Conservation (phyloP, 2,329 filamentous ascomycete species). For the Xylariaceae sp. region DNA sequence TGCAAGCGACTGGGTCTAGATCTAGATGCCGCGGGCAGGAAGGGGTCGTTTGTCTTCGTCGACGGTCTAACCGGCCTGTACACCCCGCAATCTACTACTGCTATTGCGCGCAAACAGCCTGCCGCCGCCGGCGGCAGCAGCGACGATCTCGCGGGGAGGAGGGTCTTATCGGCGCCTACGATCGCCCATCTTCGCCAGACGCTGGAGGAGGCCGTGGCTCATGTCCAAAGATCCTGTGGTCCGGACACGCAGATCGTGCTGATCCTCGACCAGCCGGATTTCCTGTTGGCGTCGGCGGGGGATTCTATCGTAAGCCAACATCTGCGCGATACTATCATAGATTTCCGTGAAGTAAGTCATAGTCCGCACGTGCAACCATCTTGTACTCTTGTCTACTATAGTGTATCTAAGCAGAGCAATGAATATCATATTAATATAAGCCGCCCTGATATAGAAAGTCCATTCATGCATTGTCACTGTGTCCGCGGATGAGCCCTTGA, state of each 20-base stretch:
- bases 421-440: slow-evolving; percentile 22
- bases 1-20: slow-evolving; percentile 67
- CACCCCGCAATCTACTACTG: slow-evolving; percentile 4
- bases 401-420: not conserved
- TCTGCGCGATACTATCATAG: slow-evolving; percentile 53
- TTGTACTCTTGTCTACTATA: not conserved
- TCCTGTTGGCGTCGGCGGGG: slow-evolving; percentile 55
- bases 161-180: slow-evolving; percentile 30
- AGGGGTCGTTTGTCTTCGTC: slow-evolving; percentile 63
- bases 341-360: slow-evolving; percentile 55
- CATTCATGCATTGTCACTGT: slow-evolving; percentile 63
- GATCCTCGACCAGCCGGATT: slow-evolving; percentile 61
- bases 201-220: slow-evolving; percentile 37
- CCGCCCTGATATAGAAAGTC: slow-evolving; percentile 43
- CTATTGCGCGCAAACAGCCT: not conserved
- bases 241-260: slow-evolving; percentile 46
- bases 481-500: slow-evolving; percentile 68
- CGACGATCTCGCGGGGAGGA: slow-evolving; percentile 6
- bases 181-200: slow-evolving; percentile 36
- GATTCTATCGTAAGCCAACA: slow-evolving; percentile 40
- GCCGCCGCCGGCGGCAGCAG: slow-evolving; percentile 4
- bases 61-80: slow-evolving; percentile 66
- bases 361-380: slow-evolving; percentile 1
- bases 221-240: slow-evolving; percentile 25
- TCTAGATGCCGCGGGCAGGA: slow-evolving; percentile 53